Percentiles rank a stretch among this genome's conserved stretches.
Conservation (phyloP, 2,329 filamentous ascomycete genomes). For the Colletotrichum zoysiae region DNA sequence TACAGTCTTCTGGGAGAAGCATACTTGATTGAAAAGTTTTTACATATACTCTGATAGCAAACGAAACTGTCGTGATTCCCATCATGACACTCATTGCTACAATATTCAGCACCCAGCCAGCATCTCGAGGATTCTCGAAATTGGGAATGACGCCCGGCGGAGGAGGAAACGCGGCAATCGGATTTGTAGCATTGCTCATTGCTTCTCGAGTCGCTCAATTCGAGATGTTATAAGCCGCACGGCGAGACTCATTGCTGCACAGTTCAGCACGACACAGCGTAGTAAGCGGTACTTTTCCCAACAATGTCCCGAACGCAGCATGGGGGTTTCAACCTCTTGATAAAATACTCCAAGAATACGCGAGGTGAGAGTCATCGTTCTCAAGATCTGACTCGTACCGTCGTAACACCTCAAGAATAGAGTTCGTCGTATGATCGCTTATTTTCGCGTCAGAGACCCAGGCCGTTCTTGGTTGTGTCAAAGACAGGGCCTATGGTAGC, state of each 20-base stretch:
- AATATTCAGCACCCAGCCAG: slow-evolving; percentile 37
- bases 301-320: neutral
- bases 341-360: slow-evolving; percentile 12
- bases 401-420: slow-evolving; percentile 14
- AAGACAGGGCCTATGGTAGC: neutral
- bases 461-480: slow-evolving; percentile 6
- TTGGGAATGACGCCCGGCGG: slow-evolving; percentile 44
- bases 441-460: slow-evolving; percentile 21
- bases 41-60: slow-evolving; percentile 41
- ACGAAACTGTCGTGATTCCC: slow-evolving; percentile 36
- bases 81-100: slow-evolving; percentile 40
- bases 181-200: slow-evolving; percentile 34
- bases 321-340: slow-evolving; percentile 11
- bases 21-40: slow-evolving; percentile 36
- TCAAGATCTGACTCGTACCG: slow-evolving; percentile 30
- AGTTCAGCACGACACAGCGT: neutral
- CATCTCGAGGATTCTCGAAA: slow-evolving; percentile 43
- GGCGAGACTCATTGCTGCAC: slow-evolving; percentile 29
- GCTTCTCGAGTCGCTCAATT: slow-evolving; percentile 15
- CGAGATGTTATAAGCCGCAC: slow-evolving; percentile 23
- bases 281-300: neutral
- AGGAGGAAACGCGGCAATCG: slow-evolving; percentile 42
- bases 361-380: neutral
- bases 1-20: slow-evolving; percentile 33
- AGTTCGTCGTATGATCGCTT: slow-evolving; percentile 31